Conservation (phyloP, 129 eudicot species). For the Saposhnikovia divaricata region DNA sequence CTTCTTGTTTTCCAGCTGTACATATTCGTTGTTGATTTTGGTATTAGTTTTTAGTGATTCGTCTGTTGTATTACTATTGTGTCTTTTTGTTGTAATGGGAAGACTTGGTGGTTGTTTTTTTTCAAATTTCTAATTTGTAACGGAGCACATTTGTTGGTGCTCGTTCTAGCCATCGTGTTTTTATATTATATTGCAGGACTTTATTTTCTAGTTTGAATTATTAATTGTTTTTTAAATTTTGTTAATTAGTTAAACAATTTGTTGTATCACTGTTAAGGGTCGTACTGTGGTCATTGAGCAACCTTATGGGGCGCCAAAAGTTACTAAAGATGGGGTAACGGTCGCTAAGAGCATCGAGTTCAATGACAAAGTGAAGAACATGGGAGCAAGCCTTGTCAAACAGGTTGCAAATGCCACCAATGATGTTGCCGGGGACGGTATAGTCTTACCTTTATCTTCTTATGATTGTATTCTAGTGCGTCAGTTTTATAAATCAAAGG, state of each 20-base stretch:
- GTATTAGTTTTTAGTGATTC: neutral
- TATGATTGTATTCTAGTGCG: neutral
- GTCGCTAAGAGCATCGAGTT: slow-evolving; percentile 82
- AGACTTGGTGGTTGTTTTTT: neutral
- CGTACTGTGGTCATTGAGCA: slow-evolving; percentile 84
- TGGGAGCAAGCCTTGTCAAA: slow-evolving; percentile 82
- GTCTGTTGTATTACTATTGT: neutral
- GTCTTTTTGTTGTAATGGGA: neutral
- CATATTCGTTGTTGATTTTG: neutral
- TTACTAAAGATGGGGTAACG: slow-evolving; percentile 93
- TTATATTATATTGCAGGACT: neutral
- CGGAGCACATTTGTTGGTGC: neutral
- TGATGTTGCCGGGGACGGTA: slow-evolving; percentile 92
- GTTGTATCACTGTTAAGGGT: slow-evolving; percentile 36
- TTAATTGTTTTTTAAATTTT: neutral
- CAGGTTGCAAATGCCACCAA: slow-evolving; percentile 88
- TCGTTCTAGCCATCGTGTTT: neutral
- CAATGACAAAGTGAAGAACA: slow-evolving; percentile 61
- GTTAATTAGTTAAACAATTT: neutral
- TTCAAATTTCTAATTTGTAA: no score
- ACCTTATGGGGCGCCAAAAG: slow-evolving; percentile 83
- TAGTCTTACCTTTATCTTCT: neutral
- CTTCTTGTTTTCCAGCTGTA: neutral
- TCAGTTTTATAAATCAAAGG: neutral
- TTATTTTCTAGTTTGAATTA: neutral